Conservation (phyloP, 768 basidiomycete species). For the Tulasnella sp. region DNA sequence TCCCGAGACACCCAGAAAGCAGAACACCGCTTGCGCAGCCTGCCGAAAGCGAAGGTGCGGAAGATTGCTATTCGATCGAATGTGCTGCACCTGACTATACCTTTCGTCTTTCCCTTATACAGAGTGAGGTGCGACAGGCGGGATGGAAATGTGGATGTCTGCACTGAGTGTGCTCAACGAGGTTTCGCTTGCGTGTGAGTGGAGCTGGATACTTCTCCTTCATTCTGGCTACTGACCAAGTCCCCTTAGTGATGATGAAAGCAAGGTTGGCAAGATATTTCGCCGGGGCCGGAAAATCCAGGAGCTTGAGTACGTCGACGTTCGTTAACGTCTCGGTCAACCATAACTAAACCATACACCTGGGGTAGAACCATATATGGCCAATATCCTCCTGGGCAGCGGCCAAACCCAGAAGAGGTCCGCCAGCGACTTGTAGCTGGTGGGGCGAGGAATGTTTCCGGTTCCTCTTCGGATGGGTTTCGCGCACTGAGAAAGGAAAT, state of each 20-base stretch:
- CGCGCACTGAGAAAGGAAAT: neutral
- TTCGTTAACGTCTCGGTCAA: neutral
- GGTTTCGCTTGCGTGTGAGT: slow-evolving; percentile 88
- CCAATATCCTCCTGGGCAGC: neutral
- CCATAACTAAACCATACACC: neutral
- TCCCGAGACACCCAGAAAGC: slow-evolving; percentile 58
- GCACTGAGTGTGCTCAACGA: slow-evolving; percentile 84
- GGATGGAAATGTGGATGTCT: slow-evolving; percentile 39
- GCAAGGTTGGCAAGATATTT: neutral
- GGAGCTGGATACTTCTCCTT: neutral
- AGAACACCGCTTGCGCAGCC: slow-evolving; percentile 86
- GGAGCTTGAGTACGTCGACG: neutral
- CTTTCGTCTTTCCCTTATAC: neutral
- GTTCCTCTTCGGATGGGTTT: neutral
- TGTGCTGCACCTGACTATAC: neutral
- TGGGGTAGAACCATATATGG: neutral
- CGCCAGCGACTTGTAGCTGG: neutral
- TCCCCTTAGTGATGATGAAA: neutral
- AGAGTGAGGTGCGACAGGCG: slow-evolving; percentile 82
- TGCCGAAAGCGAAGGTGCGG: slow-evolving; percentile 52
- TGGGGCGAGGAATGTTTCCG: neutral
- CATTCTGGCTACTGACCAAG: neutral
- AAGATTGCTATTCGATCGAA: neutral
- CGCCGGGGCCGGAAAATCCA: neutral
- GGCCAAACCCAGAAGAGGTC: neutral